Percentiles rank a stretch among this genome's conserved stretches.
Evolutionary conservation across 331 rosid genomes (phyloP).

Genomic region (Rhamnella rubrinervis): DNA sequence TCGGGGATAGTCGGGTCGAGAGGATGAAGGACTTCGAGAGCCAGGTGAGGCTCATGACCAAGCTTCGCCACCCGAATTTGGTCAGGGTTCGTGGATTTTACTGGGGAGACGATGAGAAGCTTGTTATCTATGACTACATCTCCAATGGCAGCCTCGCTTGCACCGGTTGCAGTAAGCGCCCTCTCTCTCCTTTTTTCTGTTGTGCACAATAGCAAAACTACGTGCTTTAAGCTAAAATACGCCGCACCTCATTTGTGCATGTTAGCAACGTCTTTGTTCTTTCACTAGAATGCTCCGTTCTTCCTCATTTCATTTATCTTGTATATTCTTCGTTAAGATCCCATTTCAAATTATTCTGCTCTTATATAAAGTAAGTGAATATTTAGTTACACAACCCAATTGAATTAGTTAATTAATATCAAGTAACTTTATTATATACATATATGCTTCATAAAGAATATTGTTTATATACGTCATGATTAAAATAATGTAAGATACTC

Average conservation of each 20-base stretch:
- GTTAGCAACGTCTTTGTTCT: neutral
- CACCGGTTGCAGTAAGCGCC: constrained; percentile 50
- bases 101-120: constrained; percentile 87
- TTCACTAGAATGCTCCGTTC: neutral
- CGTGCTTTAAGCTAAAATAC: constrained; percentile 2
- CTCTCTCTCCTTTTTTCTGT: constrained; percentile 2
- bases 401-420: neutral
- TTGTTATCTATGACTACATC: constrained; percentile 63
- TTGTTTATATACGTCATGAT: no score
- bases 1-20: constrained; percentile 59
- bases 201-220: neutral
- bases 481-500: neutral
- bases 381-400: neutral
- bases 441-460: neutral
- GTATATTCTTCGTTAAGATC: neutral
- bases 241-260: neutral
- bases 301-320: neutral
- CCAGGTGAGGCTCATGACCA: constrained; percentile 60
- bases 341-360: neutral
- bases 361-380: neutral
- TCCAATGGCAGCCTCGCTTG: constrained; percentile 68
- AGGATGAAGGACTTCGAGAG: constrained; percentile 74
- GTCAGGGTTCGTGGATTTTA: constrained; percentile 71
- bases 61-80: constrained; percentile 70
- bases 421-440: neutral